These are phyloP conservation scores for Vicia villosa DNA, from an alignment of 306 rosid genomes.

Conservation along the genomic window DNA sequence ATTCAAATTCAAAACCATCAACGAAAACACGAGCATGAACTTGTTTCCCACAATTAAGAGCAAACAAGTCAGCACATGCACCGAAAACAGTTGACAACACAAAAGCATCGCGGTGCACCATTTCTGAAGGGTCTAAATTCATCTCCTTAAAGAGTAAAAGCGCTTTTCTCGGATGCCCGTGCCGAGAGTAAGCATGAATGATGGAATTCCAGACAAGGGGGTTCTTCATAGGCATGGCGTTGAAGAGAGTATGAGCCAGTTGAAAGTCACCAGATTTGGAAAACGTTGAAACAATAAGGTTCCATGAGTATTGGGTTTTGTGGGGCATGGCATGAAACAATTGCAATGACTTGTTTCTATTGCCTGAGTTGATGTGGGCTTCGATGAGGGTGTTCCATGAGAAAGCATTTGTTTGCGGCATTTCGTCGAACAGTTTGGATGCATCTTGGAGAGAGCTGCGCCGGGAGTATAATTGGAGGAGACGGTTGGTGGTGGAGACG, in stretches of 20 bases:
- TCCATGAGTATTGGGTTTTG: constrained; percentile 66
- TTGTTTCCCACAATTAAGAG: constrained; percentile 72
- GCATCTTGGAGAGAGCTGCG: constrained; percentile 48
- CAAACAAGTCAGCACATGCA: constrained; percentile 62
- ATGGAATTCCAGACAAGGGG: constrained; percentile 67
- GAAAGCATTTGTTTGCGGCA: constrained; percentile 61
- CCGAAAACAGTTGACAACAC: constrained; percentile 63
- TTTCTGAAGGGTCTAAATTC: constrained; percentile 52
- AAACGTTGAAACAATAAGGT: constrained; percentile 53
- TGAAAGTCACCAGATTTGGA: constrained; percentile 56
- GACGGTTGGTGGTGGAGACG: constrained; percentile 58
- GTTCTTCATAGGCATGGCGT: constrained; percentile 63
- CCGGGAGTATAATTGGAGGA: constrained; percentile 59
- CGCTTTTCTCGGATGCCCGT: constrained; percentile 56
- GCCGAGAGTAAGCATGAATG: constrained; percentile 61
- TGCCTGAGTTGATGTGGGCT: constrained; percentile 56
- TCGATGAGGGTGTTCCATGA: constrained; percentile 69
- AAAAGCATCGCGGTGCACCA: constrained; percentile 42
- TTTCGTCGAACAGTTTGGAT: constrained; percentile 58
- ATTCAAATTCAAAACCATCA: constrained; percentile 45
- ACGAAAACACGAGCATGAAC: constrained; percentile 67
- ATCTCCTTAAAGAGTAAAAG: constrained; percentile 57
- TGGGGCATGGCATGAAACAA: constrained; percentile 61
- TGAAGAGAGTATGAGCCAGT: constrained; percentile 54
- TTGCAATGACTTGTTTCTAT: constrained; percentile 47